A percentile compares a stretch with the other conserved stretches of the same genome.
Evolutionary conservation across 1,284 basidiomycete genomes (phyloP).

Genomic region (Takashimella koratensis): DNA sequence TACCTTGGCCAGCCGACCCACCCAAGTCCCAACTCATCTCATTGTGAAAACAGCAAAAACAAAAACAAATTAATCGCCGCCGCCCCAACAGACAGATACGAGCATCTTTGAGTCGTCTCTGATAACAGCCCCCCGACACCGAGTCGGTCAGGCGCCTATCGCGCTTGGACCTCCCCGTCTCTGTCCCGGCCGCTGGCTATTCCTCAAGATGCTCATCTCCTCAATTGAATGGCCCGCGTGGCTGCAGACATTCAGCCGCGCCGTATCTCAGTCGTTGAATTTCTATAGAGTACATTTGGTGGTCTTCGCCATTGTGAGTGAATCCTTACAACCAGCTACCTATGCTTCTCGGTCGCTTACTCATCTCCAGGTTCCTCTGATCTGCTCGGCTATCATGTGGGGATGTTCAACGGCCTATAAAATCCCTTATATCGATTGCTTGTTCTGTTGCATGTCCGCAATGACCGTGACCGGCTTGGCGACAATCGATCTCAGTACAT

Average conservation of each 20-base stretch:
- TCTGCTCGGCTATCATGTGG: slow-evolving; percentile 52
- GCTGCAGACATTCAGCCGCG: background rate
- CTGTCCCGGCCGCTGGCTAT: too few relatives aligned
- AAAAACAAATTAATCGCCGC: too few relatives aligned
- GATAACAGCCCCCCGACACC: too few relatives aligned
- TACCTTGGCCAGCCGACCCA: too few relatives aligned
- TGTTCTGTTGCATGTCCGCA: slow-evolving; percentile 52
- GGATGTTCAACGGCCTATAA: slow-evolving; percentile 40
- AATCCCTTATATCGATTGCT: slow-evolving; percentile 52
- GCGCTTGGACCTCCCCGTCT: too few relatives aligned
- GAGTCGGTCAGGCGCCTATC: too few relatives aligned
- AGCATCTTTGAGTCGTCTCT: too few relatives aligned
- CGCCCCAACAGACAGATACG: too few relatives aligned
- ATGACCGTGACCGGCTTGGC: slow-evolving; percentile 55
- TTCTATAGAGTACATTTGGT: slow-evolving; percentile 51
- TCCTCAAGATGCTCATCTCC: background rate
- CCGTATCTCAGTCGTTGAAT: slow-evolving; percentile 24
- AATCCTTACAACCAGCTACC: background rate
- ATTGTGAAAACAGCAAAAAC: too few relatives aligned
- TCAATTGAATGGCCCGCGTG: background rate
- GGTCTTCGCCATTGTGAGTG: slow-evolving; percentile 49
- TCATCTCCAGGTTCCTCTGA: slow-evolving; percentile 44
- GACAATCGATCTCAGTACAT: slow-evolving; percentile 51
- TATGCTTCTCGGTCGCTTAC: background rate
- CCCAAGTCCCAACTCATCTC: too few relatives aligned